A percentile compares a stretch with the other conserved stretches of the same genome.
Evolutionary conservation across 768 basidiomycete genomes (phyloP).

Genomic region (Suillus occidentalis): DNA sequence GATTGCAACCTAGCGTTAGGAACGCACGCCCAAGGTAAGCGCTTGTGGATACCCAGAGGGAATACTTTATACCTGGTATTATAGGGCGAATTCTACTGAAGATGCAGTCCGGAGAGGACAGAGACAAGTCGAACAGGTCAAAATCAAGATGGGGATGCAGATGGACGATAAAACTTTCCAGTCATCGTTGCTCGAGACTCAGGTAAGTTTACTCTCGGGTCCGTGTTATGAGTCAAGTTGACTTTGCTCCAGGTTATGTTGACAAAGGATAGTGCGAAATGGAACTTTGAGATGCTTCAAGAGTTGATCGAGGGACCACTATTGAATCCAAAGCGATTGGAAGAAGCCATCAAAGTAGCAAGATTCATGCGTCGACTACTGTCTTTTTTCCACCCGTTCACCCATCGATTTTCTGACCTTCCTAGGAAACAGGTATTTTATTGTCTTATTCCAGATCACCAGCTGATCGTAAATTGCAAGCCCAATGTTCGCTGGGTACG

Average conservation of each 20-base stretch:
- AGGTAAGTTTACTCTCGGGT: slow-evolving; percentile 45
- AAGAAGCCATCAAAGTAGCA: slow-evolving; percentile 90
- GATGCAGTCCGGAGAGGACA: slow-evolving; percentile 87
- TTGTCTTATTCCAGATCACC: slow-evolving; percentile 9
- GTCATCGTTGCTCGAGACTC: slow-evolving; percentile 78
- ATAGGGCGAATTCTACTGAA: slow-evolving; percentile 77
- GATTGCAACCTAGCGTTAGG: slow-evolving; percentile 62
- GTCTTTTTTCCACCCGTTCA: slow-evolving; percentile 91
- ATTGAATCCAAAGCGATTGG: slow-evolving; percentile 86
- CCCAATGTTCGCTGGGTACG: slow-evolving; percentile 81
- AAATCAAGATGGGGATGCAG: slow-evolving; percentile 86
- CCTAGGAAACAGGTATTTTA: slow-evolving; percentile 59
- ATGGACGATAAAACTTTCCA: slow-evolving; percentile 96
- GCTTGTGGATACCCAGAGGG: neutral
- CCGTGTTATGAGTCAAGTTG: slow-evolving; percentile 1
- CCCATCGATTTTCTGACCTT: slow-evolving; percentile 83
- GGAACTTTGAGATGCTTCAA: slow-evolving; percentile 88
- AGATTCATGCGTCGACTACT: slow-evolving; percentile 90
- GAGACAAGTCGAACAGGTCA: slow-evolving; percentile 86
- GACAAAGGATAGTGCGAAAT: slow-evolving; percentile 85
- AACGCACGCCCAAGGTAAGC: slow-evolving; percentile 64
- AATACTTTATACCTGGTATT: neutral
- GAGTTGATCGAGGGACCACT: slow-evolving; percentile 92
- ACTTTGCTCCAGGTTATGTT: slow-evolving; percentile 63
- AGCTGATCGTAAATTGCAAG: slow-evolving; percentile 37